Conservation (phyloP, 2,329 filamentous ascomycete genomes). For the Arachnopeziza araneosa region DNA sequence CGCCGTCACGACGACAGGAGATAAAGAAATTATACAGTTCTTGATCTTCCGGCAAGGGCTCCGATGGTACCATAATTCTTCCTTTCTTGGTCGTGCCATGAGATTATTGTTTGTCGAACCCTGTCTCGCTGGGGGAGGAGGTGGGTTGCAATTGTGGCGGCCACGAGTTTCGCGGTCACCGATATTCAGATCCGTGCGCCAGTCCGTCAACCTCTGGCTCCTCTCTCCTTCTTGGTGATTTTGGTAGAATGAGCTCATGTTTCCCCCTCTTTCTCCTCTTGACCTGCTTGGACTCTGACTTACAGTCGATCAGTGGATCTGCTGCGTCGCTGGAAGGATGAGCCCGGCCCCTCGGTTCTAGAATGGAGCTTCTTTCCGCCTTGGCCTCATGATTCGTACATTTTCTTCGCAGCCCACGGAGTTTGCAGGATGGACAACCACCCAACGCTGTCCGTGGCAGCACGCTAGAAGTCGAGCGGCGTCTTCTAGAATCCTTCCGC, state of each 20-base stretch:
- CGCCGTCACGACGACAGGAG: not conserved
- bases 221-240: not conserved
- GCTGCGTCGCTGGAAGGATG: too few species aligned
- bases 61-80: not conserved
- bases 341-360: not conserved
- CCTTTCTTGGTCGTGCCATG: not conserved
- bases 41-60: not conserved
- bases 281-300: not conserved
- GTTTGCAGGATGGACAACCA: not conserved
- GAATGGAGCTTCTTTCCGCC: not conserved
- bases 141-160: not conserved
- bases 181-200: not conserved
- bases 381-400: conserved; percentile 10
- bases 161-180: not conserved
- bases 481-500: not conserved
- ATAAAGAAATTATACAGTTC: not conserved
- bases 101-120: not conserved
- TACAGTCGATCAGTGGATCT: not conserved
- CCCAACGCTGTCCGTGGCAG: not conserved
- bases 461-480: not conserved
- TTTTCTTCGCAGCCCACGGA: not conserved
- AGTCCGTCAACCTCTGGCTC: too few species aligned
- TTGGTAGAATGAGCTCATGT: not conserved
- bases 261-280: not conserved
- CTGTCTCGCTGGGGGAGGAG: not conserved